Evolutionary conservation across 257 asterid species (phyloP).

Genomic region (Prunella vulgaris): DNA sequence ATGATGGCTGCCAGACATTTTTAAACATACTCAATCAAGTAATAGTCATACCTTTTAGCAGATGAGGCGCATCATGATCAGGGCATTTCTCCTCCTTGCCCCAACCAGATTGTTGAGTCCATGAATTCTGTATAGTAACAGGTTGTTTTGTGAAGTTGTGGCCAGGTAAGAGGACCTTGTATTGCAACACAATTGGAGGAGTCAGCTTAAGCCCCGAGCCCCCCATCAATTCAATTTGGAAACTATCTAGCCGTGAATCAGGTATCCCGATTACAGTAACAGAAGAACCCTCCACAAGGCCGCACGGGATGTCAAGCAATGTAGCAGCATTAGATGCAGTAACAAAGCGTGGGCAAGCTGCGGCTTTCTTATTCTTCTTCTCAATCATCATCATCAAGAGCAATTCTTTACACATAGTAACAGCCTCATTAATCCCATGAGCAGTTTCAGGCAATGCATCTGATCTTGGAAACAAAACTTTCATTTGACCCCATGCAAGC

Average conservation of each 20-base stretch:
- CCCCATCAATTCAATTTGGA: constrained; percentile 65
- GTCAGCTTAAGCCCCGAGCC: constrained; percentile 66
- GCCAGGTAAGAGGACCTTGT: constrained; percentile 62
- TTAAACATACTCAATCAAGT: background rate
- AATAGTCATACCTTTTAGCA: constrained; percentile 38
- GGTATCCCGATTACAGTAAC: constrained; percentile 85
- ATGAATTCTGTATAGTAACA: constrained; percentile 61
- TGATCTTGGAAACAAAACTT: constrained; percentile 60
- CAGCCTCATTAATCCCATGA: constrained; percentile 82
- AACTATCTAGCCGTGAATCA: constrained; percentile 41
- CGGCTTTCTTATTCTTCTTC: constrained; percentile 27
- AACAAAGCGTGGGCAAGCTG: constrained; percentile 55
- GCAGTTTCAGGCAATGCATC: constrained; percentile 84
- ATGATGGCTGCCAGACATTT: background rate
- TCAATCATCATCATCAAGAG: constrained; percentile 27
- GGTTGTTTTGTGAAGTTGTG: constrained; percentile 78
- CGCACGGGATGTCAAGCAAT: constrained; percentile 69
- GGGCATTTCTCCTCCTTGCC: constrained; percentile 89
- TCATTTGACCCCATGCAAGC: constrained; percentile 63
- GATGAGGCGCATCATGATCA: constrained; percentile 40
- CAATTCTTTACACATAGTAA: constrained; percentile 50
- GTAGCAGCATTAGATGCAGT: constrained; percentile 30
- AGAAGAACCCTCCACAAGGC: constrained; percentile 79
- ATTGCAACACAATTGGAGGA: constrained; percentile 66
- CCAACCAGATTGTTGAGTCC: constrained; percentile 83